Base-by-base conservation (phyloP, 2,329 filamentous ascomycete species). In the Scytalidium sp. region DNA sequence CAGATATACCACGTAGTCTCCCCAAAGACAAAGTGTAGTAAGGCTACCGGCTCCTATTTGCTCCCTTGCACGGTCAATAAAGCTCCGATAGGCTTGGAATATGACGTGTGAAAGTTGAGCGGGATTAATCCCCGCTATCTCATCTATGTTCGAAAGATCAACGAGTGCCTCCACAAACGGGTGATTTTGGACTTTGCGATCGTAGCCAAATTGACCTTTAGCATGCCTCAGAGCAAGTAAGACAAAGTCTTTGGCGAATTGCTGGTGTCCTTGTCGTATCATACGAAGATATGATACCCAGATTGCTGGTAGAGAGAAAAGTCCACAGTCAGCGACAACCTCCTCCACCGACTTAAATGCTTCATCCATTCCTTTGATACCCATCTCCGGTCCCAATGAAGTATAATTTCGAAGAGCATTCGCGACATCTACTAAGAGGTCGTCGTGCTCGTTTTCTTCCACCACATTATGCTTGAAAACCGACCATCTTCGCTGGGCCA, bases 401-500 rank as follows among this genome's bases (percentile, higher is more conserved):
- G 19, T 41, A 19, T n/a, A 25, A 32, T 50, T 50, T 27, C 32
- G 42, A 22, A 50, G 20, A 19, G 19, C 41, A 22, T 15, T 21
- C 25, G 27, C 42, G 15, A 45, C 29, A 10, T 27, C 32, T 15
- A 41, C 47, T 3, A 50, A 23, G 9, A 50, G 32, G 19, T 50
- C 42, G 39, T 50, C 47, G n/a, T 50, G 47, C 39, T 43, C 39
- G 22, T 50, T 43, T 45, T 50, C 47, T 21, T 50, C 20, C 10
- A 50, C 47, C 41, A 45, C 23, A 7, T 21, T 29, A 10, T 41
- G 20, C 2, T 50, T 29, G 20, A 40, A n/a, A 43, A 45, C 42
- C 32, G 40, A 39, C 47, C 47, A 50, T 25, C 41, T 50, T 4
- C 39, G 22, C 21, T 45, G 42, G 21, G 19, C 11, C 15, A 15